Evolutionary conservation across 257 asterid species (phyloP).

Genomic region (Solanum neorickii): DNA sequence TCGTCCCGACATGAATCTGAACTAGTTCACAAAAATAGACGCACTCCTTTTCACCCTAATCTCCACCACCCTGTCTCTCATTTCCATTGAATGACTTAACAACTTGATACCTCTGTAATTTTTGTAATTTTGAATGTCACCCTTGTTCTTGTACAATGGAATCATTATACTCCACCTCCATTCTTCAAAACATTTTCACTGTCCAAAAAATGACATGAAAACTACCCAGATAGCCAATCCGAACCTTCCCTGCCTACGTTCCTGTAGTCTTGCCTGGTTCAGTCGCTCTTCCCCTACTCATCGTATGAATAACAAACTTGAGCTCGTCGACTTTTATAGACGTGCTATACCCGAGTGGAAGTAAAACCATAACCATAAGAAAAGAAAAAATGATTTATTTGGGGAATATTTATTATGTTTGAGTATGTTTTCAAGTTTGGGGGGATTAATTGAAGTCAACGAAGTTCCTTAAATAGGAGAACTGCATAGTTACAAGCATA

Average conservation of each 20-base stretch:
- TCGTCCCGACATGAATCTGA: neutral
- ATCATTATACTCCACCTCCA: neutral
- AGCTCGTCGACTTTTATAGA: neutral
- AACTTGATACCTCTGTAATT: neutral
- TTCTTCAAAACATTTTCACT: neutral
- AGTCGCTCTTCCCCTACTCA: neutral
- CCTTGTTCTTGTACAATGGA: neutral
- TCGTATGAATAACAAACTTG: neutral
- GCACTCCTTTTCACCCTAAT: neutral
- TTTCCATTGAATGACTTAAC: neutral
- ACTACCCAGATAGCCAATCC: neutral
- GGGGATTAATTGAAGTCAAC: neutral
- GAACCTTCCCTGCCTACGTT: neutral
- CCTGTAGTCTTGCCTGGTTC: neutral
- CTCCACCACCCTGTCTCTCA: neutral
- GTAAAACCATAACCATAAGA: neutral
- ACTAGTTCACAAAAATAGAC: neutral
- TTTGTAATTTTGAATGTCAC: neutral
- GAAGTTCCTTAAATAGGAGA: neutral
- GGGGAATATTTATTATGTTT: neutral
- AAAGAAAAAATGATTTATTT: neutral
- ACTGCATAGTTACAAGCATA: neutral
- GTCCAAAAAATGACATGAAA: neutral
- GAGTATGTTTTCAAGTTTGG: neutral
- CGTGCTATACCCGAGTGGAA: neutral